A percentile compares a stretch with the other conserved stretches of the same genome.
phyloP scores from a whole-genome alignment of 495 filamentous ascomycete species.

The Tetracladium setigerum region DNA sequence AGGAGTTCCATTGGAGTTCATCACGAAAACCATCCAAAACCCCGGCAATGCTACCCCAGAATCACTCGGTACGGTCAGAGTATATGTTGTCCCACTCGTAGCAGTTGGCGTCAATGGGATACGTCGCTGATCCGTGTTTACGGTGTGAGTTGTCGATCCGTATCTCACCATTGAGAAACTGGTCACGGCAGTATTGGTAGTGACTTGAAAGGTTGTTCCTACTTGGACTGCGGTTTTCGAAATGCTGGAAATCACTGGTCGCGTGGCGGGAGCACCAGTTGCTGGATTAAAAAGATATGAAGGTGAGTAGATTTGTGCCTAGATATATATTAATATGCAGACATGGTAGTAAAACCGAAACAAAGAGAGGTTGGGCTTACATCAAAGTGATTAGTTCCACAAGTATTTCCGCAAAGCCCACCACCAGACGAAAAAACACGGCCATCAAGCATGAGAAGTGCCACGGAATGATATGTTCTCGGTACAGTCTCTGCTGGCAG shows the following conservation, averaged over 20 bases:
- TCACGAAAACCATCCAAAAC: conserved; percentile 50
- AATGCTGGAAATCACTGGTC: conserved; percentile 29
- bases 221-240: conserved; percentile 17
- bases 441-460: conserved; percentile 47
- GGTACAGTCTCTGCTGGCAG: conserved; percentile 35
- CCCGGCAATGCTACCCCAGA: conserved; percentile 46
- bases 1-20: conserved; percentile 38
- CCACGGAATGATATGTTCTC: conserved; percentile 50
- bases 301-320: conserved; percentile 44
- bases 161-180: conserved; percentile 32
- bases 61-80: conserved; percentile 34
- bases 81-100: conserved; percentile 10
- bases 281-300: conserved; percentile 40
- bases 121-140: conserved; percentile 53
- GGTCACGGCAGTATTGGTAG: conserved; percentile 19
- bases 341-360: no score
- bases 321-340: no score
- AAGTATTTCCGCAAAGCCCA: conserved; percentile 43
- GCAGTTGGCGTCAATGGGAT: conserved; percentile 28
- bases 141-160: conserved; percentile 44
- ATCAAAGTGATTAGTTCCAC: conserved; percentile 49
- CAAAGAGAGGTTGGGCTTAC: conserved; percentile 9
- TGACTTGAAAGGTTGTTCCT: conserved; percentile 29
- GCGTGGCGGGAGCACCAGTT: conserved; percentile 30
- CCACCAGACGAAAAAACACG: conserved; percentile 48